These are phyloP conservation scores for Cryphonectria radicalis DNA, from an alignment of 2,329 filamentous ascomycete species.

Conservation along the genomic window DNA sequence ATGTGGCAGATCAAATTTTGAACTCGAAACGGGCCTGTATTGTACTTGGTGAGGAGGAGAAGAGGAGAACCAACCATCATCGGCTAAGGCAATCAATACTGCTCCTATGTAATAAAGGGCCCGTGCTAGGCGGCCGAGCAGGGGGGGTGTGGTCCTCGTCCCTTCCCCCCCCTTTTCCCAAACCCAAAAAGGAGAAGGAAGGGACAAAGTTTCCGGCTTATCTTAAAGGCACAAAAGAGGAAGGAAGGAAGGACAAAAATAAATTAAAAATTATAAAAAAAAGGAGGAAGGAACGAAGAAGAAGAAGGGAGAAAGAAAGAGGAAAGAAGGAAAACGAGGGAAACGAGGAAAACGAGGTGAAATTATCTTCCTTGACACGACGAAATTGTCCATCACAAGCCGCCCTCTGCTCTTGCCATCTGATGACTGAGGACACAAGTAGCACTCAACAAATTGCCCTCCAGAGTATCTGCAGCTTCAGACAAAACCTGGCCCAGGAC, in stretches of 20 bases:
- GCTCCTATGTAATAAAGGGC: background rate
- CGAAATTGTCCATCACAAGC: background rate
- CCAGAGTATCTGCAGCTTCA: conserved; percentile 39
- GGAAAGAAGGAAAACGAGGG: too few species aligned
- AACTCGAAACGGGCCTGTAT: background rate
- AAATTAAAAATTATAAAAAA: too few species aligned
- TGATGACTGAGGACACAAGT: conserved; percentile 39
- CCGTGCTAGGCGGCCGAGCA: background rate
- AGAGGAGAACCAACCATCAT: background rate
- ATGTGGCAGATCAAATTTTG: background rate
- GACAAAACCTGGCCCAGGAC: conserved; percentile 29
- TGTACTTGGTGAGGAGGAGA: background rate
- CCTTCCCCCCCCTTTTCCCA: background rate
- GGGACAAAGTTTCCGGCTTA: background rate
- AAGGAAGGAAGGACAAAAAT: background rate
- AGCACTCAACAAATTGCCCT: conserved; percentile 39
- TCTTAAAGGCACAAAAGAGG: background rate
- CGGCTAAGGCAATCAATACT: background rate
- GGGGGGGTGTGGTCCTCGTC: background rate
- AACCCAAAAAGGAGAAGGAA: background rate
- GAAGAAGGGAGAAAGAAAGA: too few species aligned
- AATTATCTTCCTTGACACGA: background rate
- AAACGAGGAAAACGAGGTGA: too few species aligned
- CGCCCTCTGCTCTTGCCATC: conserved; percentile 24
- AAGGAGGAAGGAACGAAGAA: too few species aligned